Evolutionary conservation across 2,329 filamentous ascomycete genomes (phyloP), one percentile per base, ranked within the genome.

Genomic region (Zymoseptoria passerinii): DNA sequence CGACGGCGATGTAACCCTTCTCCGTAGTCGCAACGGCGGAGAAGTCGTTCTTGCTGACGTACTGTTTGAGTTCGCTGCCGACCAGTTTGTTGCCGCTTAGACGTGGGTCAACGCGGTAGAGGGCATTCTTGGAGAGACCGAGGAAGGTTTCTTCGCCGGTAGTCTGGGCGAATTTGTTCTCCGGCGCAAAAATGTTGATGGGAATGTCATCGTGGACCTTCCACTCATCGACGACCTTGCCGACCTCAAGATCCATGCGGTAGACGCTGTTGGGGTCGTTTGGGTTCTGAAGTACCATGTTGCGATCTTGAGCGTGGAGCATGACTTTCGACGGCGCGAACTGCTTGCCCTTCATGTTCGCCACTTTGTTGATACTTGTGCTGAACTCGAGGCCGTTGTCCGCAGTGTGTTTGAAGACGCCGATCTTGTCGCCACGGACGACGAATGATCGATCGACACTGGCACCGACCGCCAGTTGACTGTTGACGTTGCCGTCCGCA

Each of bases 201-300:
- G 90, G 87, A 57, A 99, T 96, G 71, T 97, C 90, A 62, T 99
- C 92, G 70, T 99, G 92, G 13, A 99, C 83, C 67, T 96, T 96
- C 94, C 94, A 99, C 74, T 99, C 94, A 70, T 99, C 94, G 1
- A 97, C 91, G 40, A 99, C 89, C 77, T 96, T 97, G 65, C 94
- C 94, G 67, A 95, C 95, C 73, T 99, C 92, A 50, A 99, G 81
- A 75, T 99, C 94, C 94, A 99, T 97, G 51, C 90, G 89, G 73
- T 92, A 99, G 1, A 99, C 81, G 54, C 90, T 91, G 77, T 96
- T 92, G 1, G 92, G 90, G 64, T 97, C 88, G 54, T 86, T 76
- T 27, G 73, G 80, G 67, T 95, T 92, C 73, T 96, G 92, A 58
- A 96, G 75, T 61, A 96, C 89, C 82, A 96, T 86, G 70, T 95